Evolutionary conservation across 2,329 filamentous ascomycete species (phyloP).

Genomic region (Ceratocystis diversiconidia): DNA sequence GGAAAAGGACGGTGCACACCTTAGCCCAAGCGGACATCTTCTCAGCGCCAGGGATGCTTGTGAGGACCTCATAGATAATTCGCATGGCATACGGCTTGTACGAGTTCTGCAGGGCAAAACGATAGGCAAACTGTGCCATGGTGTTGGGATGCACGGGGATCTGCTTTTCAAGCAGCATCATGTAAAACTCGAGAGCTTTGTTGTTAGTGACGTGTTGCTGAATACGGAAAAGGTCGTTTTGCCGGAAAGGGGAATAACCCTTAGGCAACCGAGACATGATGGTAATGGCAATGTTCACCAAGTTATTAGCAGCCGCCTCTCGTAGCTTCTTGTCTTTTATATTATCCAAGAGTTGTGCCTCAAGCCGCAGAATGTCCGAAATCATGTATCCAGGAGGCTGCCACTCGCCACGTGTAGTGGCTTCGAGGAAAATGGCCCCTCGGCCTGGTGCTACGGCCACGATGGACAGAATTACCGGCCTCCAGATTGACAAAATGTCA

Average conservation of each 20-base stretch:
- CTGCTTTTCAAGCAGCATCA: slow-evolving; percentile 23
- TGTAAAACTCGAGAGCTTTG: slow-evolving; percentile 27
- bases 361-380: slow-evolving; percentile 12
- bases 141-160: slow-evolving; percentile 31
- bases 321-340: background rate
- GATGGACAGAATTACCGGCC: slow-evolving; percentile 11
- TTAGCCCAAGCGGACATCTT: slow-evolving; percentile 33
- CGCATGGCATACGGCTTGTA: slow-evolving; percentile 16
- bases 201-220: slow-evolving; percentile 21
- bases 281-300: slow-evolving; percentile 21
- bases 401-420: slow-evolving; percentile 12
- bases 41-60: slow-evolving; percentile 27
- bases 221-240: slow-evolving; percentile 21
- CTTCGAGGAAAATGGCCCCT: slow-evolving; percentile 17
- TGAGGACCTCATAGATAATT: slow-evolving; percentile 25
- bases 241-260: slow-evolving; percentile 26
- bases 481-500: slow-evolving; percentile 6
- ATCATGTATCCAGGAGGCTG: slow-evolving; percentile 14
- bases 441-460: background rate
- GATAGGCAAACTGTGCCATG: slow-evolving; percentile 33
- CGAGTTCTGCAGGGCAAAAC: slow-evolving; percentile 30
- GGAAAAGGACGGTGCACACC: slow-evolving; percentile 37
- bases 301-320: slow-evolving; percentile 19
- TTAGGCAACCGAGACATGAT: slow-evolving; percentile 11
- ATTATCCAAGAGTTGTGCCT: background rate